Evolutionary conservation across 305 asterid genomes (phyloP).

Genomic region (Fraxinus nigra): DNA sequence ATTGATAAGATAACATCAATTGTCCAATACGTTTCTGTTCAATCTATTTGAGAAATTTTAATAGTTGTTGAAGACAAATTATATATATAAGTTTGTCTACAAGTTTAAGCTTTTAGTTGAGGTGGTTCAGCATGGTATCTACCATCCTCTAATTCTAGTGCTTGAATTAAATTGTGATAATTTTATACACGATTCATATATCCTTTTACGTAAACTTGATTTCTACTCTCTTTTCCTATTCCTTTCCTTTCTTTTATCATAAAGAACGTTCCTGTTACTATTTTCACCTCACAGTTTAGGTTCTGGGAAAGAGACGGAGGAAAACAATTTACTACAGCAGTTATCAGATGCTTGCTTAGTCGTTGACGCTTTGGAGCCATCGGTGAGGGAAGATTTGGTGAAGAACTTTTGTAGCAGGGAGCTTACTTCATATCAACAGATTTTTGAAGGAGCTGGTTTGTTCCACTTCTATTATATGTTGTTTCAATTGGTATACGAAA

Average conservation of each 20-base stretch:
- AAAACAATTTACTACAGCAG: conserved; percentile 79
- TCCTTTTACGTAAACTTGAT: not conserved
- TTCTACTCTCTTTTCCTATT: conserved; percentile 2
- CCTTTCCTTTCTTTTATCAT: conserved; percentile 15
- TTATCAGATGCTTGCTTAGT: conserved; percentile 95
- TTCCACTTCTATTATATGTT: conserved; percentile 17
- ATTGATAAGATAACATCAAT: not conserved
- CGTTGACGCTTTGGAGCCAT: conserved; percentile 98
- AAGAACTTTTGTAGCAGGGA: conserved; percentile 85
- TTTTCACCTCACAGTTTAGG: conserved; percentile 73
- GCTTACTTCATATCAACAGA: conserved; percentile 92
- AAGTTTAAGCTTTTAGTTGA: not conserved
- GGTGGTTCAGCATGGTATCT: not conserved
- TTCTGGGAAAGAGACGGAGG: conserved; percentile 91
- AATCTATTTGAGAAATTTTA: not conserved
- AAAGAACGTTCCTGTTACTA: conserved; percentile 11
- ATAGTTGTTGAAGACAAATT: not conserved
- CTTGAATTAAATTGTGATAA: not conserved
- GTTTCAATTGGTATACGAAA: conserved; percentile 20
- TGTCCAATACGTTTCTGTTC: not conserved
- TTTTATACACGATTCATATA: not conserved
- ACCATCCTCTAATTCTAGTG: not conserved
- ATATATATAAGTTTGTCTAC: not conserved
- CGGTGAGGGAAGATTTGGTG: conserved; percentile 92
- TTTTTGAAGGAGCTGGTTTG: conserved; percentile 98